Conservation (phyloP, 2,329 filamentous ascomycete genomes). For the Fusarium sp. region DNA sequence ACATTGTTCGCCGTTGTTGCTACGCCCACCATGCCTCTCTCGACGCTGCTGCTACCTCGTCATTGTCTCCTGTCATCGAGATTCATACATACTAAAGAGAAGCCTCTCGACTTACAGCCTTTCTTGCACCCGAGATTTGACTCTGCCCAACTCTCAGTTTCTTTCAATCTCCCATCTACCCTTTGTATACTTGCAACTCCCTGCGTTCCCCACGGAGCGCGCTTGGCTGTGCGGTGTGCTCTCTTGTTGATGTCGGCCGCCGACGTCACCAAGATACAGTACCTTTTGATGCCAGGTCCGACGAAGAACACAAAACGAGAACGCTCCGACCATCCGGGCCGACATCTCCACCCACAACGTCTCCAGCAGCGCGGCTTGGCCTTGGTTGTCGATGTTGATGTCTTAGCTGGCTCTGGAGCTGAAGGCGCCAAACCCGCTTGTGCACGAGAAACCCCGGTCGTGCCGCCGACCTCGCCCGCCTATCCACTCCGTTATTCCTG, state of each 20-base stretch:
- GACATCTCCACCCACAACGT: conserved; percentile 47
- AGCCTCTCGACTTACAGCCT: conserved; percentile 6
- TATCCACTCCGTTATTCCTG: conserved; percentile 43
- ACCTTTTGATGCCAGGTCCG: conserved; percentile 24
- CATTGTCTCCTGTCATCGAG: conserved; percentile 24
- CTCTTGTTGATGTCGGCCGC: conserved; percentile 39
- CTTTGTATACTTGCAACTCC: conserved; percentile 11
- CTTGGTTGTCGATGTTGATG: conserved; percentile 40
- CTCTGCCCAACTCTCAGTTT: conserved; percentile 6
- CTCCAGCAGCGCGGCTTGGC: conserved; percentile 43
- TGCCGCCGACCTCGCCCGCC: conserved; percentile 46
- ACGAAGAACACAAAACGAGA: conserved; percentile 41
- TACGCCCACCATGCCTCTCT: conserved; percentile 23
- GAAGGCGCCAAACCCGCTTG: conserved; percentile 51
- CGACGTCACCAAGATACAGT: conserved; percentile 46
- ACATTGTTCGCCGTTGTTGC: conserved; percentile 19
- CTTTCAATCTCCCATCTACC: conserved; percentile 7
- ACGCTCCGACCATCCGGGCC: conserved; percentile 47
- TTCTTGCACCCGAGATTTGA: conserved; percentile 2
- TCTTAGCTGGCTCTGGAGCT: conserved; percentile 44
- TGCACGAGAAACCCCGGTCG: conserved; percentile 44
- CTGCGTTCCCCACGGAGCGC: conserved; percentile 31
- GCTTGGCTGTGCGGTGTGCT: conserved; percentile 36
- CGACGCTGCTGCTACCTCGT: conserved; percentile 13
- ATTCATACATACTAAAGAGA: conserved; percentile 31